Conservation (phyloP, 495 filamentous ascomycete species). For the Penicillium robsamsonii region DNA sequence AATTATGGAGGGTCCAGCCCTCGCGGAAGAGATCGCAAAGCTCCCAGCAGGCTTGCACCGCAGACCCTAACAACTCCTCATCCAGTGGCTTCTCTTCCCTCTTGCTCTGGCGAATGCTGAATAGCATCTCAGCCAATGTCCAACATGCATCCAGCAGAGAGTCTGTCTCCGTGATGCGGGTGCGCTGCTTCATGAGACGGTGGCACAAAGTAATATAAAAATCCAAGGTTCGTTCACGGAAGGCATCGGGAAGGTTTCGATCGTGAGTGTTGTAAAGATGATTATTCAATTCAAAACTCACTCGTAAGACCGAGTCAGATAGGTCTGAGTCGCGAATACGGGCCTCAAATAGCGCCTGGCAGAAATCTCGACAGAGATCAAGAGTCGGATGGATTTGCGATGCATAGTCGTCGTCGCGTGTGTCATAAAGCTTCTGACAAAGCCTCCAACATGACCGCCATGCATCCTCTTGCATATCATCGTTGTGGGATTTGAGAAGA, state of each 20-base stretch:
- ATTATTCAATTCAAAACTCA: constrained; percentile 94
- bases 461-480: constrained; percentile 74
- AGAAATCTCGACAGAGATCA: constrained; percentile 88
- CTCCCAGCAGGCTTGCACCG: constrained; percentile 92
- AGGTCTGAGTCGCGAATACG: constrained; percentile 70
- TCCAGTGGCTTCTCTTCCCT: constrained; percentile 69
- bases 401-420: constrained; percentile 66
- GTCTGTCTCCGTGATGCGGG: constrained; percentile 71
- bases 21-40: constrained; percentile 91
- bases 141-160: constrained; percentile 82
- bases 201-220: constrained; percentile 94
- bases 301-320: constrained; percentile 78
- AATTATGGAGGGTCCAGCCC: constrained; percentile 85
- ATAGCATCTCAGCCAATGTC: constrained; percentile 90
- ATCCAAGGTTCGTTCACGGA: constrained; percentile 84
- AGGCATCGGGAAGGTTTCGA: constrained; percentile 78
- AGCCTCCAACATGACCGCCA: constrained; percentile 93
- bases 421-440: constrained; percentile 84
- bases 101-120: constrained; percentile 82
- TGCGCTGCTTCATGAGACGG: constrained; percentile 88
- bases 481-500: constrained; percentile 65
- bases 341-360: constrained; percentile 83
- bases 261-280: constrained; percentile 92
- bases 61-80: constrained; percentile 79
- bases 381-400: constrained; percentile 74